A percentile compares a stretch with the other conserved stretches of the same genome.
Evolutionary conservation across 805 yeast species (phyloP).

Genomic region (Cyberlindnera sargentensis): DNA sequence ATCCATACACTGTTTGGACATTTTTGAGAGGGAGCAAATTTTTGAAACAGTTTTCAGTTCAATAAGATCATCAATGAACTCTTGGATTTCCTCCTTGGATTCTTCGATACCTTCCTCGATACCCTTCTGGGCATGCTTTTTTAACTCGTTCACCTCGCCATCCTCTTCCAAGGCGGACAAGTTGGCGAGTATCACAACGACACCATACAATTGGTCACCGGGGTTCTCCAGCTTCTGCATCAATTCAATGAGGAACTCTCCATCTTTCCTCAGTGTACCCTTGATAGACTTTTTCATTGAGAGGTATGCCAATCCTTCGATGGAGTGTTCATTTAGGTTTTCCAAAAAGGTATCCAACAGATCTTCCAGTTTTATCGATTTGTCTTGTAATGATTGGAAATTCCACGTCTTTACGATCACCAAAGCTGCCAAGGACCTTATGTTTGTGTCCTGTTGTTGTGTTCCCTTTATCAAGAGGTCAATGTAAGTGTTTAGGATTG

Average conservation of each 20-base stretch:
- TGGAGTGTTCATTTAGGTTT: constrained; percentile 15
- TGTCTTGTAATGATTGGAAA: constrained; percentile 27
- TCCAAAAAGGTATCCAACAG: constrained; percentile 26
- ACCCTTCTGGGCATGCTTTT: constrained; percentile 26
- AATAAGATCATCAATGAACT: constrained; percentile 16
- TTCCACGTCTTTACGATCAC: constrained; percentile 55
- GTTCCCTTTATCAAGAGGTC: constrained; percentile 33
- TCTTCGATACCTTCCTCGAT: constrained; percentile 17
- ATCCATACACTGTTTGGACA: constrained; percentile 18
- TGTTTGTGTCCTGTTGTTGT: constrained; percentile 13
- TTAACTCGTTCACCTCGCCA: constrained; percentile 24
- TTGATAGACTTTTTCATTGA: constrained; percentile 35
- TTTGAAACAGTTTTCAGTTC: constrained; percentile 16
- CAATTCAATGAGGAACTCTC: constrained; percentile 26
- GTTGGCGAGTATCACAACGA: constrained; percentile 28
- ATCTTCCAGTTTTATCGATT: constrained; percentile 25
- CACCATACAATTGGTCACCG: constrained; percentile 24
- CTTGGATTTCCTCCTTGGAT: constrained; percentile 12
- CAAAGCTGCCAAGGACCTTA: constrained; percentile 33
- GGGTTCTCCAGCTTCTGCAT: constrained; percentile 18
- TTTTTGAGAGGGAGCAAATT: constrained; percentile 7
- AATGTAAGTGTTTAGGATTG: constrained; percentile 38
- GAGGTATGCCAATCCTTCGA: constrained; percentile 48
- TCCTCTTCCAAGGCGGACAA: constrained; percentile 22
- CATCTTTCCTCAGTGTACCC: constrained; percentile 23